phyloP scores from a whole-genome alignment of 2,329 filamentous ascomycete species.

The Aspergillus pseudonomiae region DNA sequence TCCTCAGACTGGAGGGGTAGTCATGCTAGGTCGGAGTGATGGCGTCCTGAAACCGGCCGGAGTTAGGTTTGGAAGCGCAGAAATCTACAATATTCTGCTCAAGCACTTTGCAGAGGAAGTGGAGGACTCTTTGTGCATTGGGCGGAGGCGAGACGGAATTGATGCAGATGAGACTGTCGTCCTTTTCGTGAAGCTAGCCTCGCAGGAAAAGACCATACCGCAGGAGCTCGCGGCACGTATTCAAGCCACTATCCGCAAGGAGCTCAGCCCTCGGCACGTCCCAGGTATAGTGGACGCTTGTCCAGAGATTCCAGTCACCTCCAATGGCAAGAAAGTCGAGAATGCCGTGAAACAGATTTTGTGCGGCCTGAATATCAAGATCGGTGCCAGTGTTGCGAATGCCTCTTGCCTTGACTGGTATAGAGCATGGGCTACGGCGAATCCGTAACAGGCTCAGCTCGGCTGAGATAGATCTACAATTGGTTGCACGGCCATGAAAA shows the following conservation, averaged over 20 bases:
- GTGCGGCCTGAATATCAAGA: slow-evolving; percentile 82
- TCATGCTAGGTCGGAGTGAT: slow-evolving; percentile 91
- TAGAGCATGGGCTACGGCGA: slow-evolving; percentile 68
- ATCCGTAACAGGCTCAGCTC: slow-evolving; percentile 35
- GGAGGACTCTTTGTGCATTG: slow-evolving; percentile 86
- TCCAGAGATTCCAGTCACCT: slow-evolving; percentile 84
- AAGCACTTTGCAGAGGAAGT: slow-evolving; percentile 78
- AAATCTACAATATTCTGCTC: slow-evolving; percentile 94
- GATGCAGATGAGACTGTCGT: slow-evolving; percentile 86
- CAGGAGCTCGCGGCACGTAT: slow-evolving; percentile 65
- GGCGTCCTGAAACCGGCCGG: slow-evolving; percentile 91
- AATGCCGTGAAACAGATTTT: slow-evolving; percentile 96
- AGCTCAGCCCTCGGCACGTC: slow-evolving; percentile 87
- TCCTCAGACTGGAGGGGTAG: slow-evolving; percentile 71
- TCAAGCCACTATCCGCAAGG: slow-evolving; percentile 69
- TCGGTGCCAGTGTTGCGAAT: slow-evolving; percentile 91
- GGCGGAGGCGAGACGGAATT: slow-evolving; percentile 66
- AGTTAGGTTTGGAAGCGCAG: slow-evolving; percentile 87
- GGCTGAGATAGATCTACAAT: background rate
- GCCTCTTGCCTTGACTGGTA: slow-evolving; percentile 89
- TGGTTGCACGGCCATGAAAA: background rate
- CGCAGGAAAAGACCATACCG: slow-evolving; percentile 49
- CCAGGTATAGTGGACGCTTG: slow-evolving; percentile 81
- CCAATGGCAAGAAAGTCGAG: slow-evolving; percentile 98
- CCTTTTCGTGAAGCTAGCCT: slow-evolving; percentile 78